Evolutionary conservation across 768 basidiomycete species (phyloP), one percentile per base, ranked within the genome.

Genomic region (Tricholomella constricta): DNA sequence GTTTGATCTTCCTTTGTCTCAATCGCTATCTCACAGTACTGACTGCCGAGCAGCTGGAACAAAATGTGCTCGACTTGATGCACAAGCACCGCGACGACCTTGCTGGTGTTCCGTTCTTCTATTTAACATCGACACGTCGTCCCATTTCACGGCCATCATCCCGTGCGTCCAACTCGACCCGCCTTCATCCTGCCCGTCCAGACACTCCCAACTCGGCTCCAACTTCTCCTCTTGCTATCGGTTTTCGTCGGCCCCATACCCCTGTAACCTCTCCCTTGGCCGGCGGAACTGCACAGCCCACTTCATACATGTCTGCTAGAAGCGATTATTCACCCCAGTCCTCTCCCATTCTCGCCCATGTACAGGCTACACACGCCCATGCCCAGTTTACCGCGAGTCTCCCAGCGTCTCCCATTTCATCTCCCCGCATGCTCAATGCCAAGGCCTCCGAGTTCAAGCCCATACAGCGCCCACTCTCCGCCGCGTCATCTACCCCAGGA

Each of bases 1-100:
- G 89, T 91, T 50, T 63, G 88, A 59, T 63, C 31, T 42, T 40
- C 55, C 45, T 49, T 37, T 48, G 46, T 60, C 40, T 43, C 56
- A 27, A 38, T 55, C 54, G 59, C 54, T 2, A 26, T 8, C 4
- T 32, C 31, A 32, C 19, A 36, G 42, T 56, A 47, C 50, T 62
- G 38, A 60, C 60, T 51, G 11, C 25, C 25, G 54, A 45, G 5
- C 61, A 91, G 88, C 75, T 93, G 56, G 94, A 97, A 65, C 89
- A 94, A 62, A 83, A 86, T 65, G 91, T 94, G 53, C 77, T 98
- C 17, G 93, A 96, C 65, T 81, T 97, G 56, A 97, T 98, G 95
- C 95, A 98, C 73, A 89, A 90, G 71, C 91, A 94, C 69, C 80
- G 84, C 56, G 94, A 96, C 78, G 87, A 91, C 74, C 74, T 88